phyloP scores from a whole-genome alignment of 2,329 filamentous ascomycete species.

The Sphaerostilbella broomeana region DNA sequence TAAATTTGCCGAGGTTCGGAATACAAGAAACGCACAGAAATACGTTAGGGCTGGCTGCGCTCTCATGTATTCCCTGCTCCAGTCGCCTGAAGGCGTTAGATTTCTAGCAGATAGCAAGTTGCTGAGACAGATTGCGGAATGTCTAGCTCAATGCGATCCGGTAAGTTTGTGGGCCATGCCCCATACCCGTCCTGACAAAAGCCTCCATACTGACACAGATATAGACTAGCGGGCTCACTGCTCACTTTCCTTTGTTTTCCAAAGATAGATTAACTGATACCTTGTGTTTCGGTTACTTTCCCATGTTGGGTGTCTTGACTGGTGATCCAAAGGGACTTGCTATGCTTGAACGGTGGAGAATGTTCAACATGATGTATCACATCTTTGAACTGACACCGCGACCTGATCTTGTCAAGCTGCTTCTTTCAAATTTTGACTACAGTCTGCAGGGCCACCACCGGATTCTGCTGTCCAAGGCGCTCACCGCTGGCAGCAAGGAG shows the following conservation, averaged over 20 bases:
- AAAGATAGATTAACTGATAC: slow-evolving; percentile 77
- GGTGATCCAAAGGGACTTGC: slow-evolving; percentile 74
- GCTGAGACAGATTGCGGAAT: slow-evolving; percentile 88
- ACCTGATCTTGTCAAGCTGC: slow-evolving; percentile 81
- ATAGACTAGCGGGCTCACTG: slow-evolving; percentile 65
- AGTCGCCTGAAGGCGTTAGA: slow-evolving; percentile 75
- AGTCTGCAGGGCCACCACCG: slow-evolving; percentile 80
- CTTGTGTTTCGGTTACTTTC: slow-evolving; percentile 86
- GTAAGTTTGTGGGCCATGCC: slow-evolving; percentile 40
- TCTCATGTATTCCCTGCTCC: slow-evolving; percentile 76
- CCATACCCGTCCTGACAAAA: neutral
- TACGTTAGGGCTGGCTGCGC: slow-evolving; percentile 88
- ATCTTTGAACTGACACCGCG: slow-evolving; percentile 88
- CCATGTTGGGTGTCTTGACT: slow-evolving; percentile 82
- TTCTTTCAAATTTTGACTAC: slow-evolving; percentile 90
- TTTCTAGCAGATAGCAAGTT: slow-evolving; percentile 91
- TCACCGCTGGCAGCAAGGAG: slow-evolving; percentile 85
- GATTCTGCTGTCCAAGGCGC: slow-evolving; percentile 85
- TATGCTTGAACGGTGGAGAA: slow-evolving; percentile 92
- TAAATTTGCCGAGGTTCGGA: slow-evolving; percentile 83
- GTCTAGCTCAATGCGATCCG: slow-evolving; percentile 87
- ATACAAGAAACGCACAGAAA: slow-evolving; percentile 87
- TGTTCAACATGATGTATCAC: slow-evolving; percentile 99
- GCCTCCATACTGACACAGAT: neutral
- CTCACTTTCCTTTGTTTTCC: slow-evolving; percentile 83